A percentile compares a stretch with the other conserved stretches of the same genome.
These are phyloP conservation scores for Toxicodendron radicans DNA, from an alignment of 345 rosid species.

Conservation along the genomic window DNA sequence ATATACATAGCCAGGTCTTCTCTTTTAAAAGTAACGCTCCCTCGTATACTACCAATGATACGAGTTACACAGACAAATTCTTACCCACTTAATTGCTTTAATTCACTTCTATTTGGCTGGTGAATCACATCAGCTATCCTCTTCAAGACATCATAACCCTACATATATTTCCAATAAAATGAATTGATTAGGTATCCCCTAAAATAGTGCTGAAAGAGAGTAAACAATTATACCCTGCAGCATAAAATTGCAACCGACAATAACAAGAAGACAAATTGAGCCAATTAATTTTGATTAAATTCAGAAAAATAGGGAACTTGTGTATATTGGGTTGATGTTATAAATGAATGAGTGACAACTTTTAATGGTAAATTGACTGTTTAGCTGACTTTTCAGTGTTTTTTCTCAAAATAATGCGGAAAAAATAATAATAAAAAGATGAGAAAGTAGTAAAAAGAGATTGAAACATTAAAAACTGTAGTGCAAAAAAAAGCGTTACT, in stretches of 20 bases:
- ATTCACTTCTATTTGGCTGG: slow-evolving; percentile 44
- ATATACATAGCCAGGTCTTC: background rate
- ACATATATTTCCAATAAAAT: slow-evolving; percentile 24
- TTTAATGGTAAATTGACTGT: background rate
- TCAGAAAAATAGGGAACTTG: background rate
- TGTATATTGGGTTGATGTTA: background rate
- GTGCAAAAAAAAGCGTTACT: background rate
- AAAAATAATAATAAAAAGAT: background rate
- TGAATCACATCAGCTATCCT: slow-evolving; percentile 61
- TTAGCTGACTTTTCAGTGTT: background rate
- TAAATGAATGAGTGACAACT: background rate
- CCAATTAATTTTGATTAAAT: background rate
- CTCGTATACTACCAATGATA: background rate
- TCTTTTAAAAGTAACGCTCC: background rate
- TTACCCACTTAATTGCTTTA: slow-evolving; percentile 84
- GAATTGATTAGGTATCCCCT: slow-evolving; percentile 11
- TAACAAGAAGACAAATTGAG: background rate
- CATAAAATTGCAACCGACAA: background rate
- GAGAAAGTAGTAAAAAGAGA: background rate
- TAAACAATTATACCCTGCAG: slow-evolving; percentile 12
- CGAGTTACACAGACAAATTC: slow-evolving; percentile 13
- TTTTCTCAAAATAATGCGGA: slow-evolving; percentile 15
- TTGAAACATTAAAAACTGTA: background rate
- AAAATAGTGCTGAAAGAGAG: slow-evolving; percentile 2
- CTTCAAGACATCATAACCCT: slow-evolving; percentile 89